These are phyloP conservation scores for Citrullus mucosospermus DNA, from an alignment of 306 rosid genomes.

Conservation along the genomic window DNA sequence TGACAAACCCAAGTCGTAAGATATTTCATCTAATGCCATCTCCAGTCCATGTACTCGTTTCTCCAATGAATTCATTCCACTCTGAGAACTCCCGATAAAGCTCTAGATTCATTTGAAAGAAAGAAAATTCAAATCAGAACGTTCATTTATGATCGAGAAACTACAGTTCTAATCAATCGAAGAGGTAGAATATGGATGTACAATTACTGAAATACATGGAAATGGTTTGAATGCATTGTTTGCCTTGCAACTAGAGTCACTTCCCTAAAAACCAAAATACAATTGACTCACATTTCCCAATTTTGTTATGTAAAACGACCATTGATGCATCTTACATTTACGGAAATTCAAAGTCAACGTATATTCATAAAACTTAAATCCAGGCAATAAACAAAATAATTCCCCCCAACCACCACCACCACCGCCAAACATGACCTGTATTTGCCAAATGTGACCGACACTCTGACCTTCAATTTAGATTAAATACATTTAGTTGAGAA, in stretches of 20 bases:
- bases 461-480: not conserved
- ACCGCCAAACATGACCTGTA: not conserved
- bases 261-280: not conserved
- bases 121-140: slow-evolving; percentile 11
- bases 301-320: not conserved
- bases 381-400: not conserved
- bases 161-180: not conserved
- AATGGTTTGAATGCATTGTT: not conserved
- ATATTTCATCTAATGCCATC: slow-evolving; percentile 79
- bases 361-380: not conserved
- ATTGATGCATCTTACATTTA: not conserved
- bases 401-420: not conserved
- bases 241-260: not conserved
- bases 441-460: not conserved
- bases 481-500: not conserved
- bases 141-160: not conserved
- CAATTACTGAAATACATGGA: not conserved
- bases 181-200: not conserved
- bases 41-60: slow-evolving; percentile 85
- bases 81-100: slow-evolving; percentile 90
- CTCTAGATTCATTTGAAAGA: slow-evolving; percentile 35
- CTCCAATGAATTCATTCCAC: slow-evolving; percentile 76
- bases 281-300: not conserved
- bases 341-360: not conserved
- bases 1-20: slow-evolving; percentile 71